phyloP scores from a whole-genome alignment of 2,329 filamentous ascomycete species.

The Penicillium capsulatum region DNA sequence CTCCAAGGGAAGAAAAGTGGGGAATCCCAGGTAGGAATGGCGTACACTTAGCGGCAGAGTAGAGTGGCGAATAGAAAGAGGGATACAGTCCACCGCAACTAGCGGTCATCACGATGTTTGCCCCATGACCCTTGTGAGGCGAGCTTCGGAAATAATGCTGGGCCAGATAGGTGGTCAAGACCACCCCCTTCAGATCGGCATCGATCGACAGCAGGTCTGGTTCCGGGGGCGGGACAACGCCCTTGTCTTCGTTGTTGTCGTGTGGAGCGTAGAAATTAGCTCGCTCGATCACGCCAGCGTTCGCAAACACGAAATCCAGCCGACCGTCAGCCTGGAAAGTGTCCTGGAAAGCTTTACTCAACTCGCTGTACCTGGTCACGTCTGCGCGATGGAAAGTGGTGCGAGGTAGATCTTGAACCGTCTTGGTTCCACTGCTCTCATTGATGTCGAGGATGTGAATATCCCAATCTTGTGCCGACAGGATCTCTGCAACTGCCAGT shows the following conservation, averaged over 20 bases:
- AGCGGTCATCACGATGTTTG: constrained; percentile 36
- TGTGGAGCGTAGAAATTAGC: constrained; percentile 41
- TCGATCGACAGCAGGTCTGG: constrained; percentile 39
- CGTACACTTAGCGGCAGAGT: constrained; percentile 38
- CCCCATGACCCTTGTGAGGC: constrained; percentile 19
- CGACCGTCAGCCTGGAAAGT: constrained; percentile 34
- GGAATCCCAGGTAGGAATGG: too few species aligned
- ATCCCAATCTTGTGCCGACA: constrained; percentile 40
- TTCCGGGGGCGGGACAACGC: constrained; percentile 19
- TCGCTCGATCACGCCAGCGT: constrained; percentile 46
- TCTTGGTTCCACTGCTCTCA: constrained; percentile 30
- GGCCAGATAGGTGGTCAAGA: constrained; percentile 41
- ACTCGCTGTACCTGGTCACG: constrained; percentile 34
- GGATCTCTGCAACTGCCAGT: constrained; percentile 40
- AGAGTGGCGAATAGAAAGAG: constrained; percentile 33
- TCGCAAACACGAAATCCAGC: constrained; percentile 50
- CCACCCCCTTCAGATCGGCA: constrained; percentile 42
- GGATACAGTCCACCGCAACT: constrained; percentile 40
- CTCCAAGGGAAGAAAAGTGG: too few species aligned
- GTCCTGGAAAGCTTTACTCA: constrained; percentile 36
- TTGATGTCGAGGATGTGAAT: constrained; percentile 43
- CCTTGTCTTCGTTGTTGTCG: constrained; percentile 10
- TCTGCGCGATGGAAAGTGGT: constrained; percentile 35
- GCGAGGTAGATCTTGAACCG: constrained; percentile 26
- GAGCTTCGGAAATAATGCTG: constrained; percentile 40